Evolutionary conservation across 352 stramenopile species (phyloP).

Genomic region (Phytopythium cucurbitacearum): DNA sequence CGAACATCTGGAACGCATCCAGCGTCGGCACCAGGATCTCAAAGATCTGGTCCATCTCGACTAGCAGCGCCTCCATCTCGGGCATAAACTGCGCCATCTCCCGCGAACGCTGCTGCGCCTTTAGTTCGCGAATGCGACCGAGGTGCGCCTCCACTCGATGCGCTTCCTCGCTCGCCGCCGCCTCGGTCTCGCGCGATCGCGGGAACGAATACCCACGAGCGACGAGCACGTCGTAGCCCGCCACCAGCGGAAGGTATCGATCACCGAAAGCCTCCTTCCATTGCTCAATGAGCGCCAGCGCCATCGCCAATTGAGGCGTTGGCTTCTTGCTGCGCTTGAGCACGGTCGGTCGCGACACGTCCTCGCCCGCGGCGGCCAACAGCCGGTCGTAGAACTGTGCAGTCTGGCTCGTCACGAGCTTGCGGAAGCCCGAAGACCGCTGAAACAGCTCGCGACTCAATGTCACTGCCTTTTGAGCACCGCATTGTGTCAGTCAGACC

Average conservation of each 20-base stretch:
- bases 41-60: slow-evolving; percentile 73
- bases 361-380: slow-evolving; percentile 38
- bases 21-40: slow-evolving; percentile 72
- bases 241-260: slow-evolving; percentile 49
- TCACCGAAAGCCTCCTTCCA: slow-evolving; percentile 62
- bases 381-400: slow-evolving; percentile 43
- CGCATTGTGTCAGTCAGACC: not conserved
- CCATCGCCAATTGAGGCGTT: slow-evolving; percentile 19
- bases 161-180: slow-evolving; percentile 6
- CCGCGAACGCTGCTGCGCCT: slow-evolving; percentile 22
- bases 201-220: slow-evolving; percentile 58
- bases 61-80: slow-evolving; percentile 62
- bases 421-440: slow-evolving; percentile 45
- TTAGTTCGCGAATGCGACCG: slow-evolving; percentile 16
- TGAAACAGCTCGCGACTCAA: slow-evolving; percentile 57
- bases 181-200: slow-evolving; percentile 4
- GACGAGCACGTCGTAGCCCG: slow-evolving; percentile 38
- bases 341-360: not conserved
- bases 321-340: slow-evolving; percentile 7
- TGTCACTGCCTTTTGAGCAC: slow-evolving; percentile 13
- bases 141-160: slow-evolving; percentile 19
- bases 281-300: slow-evolving; percentile 49
- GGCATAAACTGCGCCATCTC: slow-evolving; percentile 48
- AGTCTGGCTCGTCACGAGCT: slow-evolving; percentile 33
- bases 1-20: slow-evolving; percentile 44